A percentile compares a stretch with the other conserved stretches of the same genome.
These are phyloP conservation scores for Didymellaceae sp. DNA, from an alignment of 2,329 filamentous ascomycete genomes.

Conservation along the genomic window DNA sequence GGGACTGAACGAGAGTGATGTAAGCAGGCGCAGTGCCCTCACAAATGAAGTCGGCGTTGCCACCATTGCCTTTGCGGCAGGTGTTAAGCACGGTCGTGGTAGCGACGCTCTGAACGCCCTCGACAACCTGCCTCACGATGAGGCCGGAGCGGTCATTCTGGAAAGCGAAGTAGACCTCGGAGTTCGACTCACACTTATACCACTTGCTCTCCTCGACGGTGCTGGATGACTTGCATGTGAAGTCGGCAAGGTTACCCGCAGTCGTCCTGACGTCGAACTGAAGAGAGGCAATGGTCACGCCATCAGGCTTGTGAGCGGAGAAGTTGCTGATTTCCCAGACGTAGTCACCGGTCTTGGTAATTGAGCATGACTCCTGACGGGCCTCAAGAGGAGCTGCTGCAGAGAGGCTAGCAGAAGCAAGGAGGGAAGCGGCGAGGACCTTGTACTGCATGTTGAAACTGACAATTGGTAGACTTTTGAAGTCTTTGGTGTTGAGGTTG, in stretches of 20 bases:
- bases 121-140: slow-evolving; percentile 23
- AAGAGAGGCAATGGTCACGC: slow-evolving; percentile 23
- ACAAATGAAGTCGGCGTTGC: slow-evolving; percentile 69
- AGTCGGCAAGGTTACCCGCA: slow-evolving; percentile 19
- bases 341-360: slow-evolving; percentile 22
- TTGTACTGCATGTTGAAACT: slow-evolving; percentile 29
- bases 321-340: slow-evolving; percentile 31
- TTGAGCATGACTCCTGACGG: slow-evolving; percentile 13
- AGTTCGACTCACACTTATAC: slow-evolving; percentile 23
- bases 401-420: slow-evolving; percentile 21
- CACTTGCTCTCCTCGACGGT: slow-evolving; percentile 19
- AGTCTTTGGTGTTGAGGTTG: background rate
- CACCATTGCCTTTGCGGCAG: slow-evolving; percentile 24
- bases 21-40: slow-evolving; percentile 69
- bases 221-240: slow-evolving; percentile 16
- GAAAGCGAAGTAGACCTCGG: slow-evolving; percentile 22
- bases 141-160: slow-evolving; percentile 20
- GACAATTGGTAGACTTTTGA: slow-evolving; percentile 1
- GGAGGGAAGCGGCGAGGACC: slow-evolving; percentile 21
- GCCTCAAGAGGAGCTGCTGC: slow-evolving; percentile 20
- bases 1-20: slow-evolving; percentile 47
- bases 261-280: slow-evolving; percentile 27
- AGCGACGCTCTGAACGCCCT: slow-evolving; percentile 17
- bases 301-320: slow-evolving; percentile 28
- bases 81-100: slow-evolving; percentile 22